Conservation (phyloP, 2,329 filamentous ascomycete species). For the Penicillium griseofulvum region DNA sequence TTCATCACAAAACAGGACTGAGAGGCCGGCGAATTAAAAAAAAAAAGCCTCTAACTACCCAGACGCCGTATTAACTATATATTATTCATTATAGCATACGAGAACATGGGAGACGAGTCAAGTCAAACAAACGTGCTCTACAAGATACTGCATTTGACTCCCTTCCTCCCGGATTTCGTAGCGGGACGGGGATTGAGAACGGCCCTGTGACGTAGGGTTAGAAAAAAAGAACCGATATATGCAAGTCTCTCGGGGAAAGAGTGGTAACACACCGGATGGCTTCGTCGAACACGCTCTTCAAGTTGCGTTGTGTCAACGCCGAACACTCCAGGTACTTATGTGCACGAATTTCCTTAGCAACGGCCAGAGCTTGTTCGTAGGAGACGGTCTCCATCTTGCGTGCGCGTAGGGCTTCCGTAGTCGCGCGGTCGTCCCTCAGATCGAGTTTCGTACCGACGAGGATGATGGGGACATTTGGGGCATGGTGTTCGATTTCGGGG, state of each 20-base stretch:
- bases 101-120: constrained; percentile 19
- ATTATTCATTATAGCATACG: constrained; percentile 36
- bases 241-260: not conserved
- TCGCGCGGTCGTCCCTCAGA: constrained; percentile 82
- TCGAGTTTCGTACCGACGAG: constrained; percentile 96
- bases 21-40: constrained; percentile 15
- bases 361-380: constrained; percentile 84
- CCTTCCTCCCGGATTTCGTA: constrained; percentile 42
- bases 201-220: constrained; percentile 32
- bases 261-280: constrained; percentile 76
- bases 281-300: constrained; percentile 99
- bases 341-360: constrained; percentile 90
- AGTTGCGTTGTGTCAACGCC: constrained; percentile 88
- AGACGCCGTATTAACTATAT: constrained; percentile 41
- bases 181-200: constrained; percentile 50
- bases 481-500: constrained; percentile 96
- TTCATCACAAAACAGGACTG: constrained; percentile 23
- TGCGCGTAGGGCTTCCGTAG: constrained; percentile 75
- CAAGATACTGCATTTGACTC: constrained; percentile 45
- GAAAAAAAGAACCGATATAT: not conserved
- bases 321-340: constrained; percentile 99
- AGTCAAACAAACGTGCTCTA: constrained; percentile 27
- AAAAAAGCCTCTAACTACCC: constrained; percentile 28
- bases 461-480: constrained; percentile 92
- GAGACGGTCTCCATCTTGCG: constrained; percentile 98